Evolutionary conservation across 768 basidiomycete genomes (phyloP).

Genomic region (Podaxis sp.): DNA sequence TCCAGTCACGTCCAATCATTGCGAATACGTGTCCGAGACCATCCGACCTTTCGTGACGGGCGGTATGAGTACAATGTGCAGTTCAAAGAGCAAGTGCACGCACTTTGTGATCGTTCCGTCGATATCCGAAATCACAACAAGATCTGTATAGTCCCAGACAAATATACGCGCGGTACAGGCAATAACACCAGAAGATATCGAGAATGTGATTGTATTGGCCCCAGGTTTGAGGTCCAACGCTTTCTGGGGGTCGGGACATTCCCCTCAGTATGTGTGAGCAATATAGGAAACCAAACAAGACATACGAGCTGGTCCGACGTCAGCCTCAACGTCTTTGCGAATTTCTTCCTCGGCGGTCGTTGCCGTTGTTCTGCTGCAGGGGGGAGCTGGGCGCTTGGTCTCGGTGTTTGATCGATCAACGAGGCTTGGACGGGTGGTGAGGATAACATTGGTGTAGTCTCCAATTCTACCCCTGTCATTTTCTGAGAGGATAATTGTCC

Average conservation of each 20-base stretch:
- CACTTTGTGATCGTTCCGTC: conserved; percentile 99
- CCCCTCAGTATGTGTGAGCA: not conserved
- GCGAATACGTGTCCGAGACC: conserved; percentile 96
- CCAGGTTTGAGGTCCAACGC: conserved; percentile 80
- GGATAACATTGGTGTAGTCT: conserved; percentile 44
- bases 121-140: conserved; percentile 93
- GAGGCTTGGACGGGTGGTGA: conserved; percentile 30
- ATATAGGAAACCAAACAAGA: conserved; percentile 7
- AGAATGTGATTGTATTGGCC: conserved; percentile 91
- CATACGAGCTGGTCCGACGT: conserved; percentile 93
- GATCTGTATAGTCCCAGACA: conserved; percentile 91
- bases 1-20: conserved; percentile 98
- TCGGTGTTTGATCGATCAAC: not conserved
- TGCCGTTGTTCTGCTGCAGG: conserved; percentile 15
- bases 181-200: conserved; percentile 78
- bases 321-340: conserved; percentile 88
- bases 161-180: conserved; percentile 94
- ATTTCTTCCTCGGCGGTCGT: conserved; percentile 44
- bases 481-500: not conserved
- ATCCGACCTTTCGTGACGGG: conserved; percentile 68
- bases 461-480: not conserved
- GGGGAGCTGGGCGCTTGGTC: conserved; percentile 13
- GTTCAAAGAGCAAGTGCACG: conserved; percentile 21
- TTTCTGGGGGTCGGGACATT: conserved; percentile 55
- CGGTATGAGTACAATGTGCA: not conserved